Percentiles rank a stretch among this genome's conserved stretches.
Evolutionary conservation across 2,329 filamentous ascomycete species (phyloP).

Genomic region (Colletotrichum shisoi): DNA sequence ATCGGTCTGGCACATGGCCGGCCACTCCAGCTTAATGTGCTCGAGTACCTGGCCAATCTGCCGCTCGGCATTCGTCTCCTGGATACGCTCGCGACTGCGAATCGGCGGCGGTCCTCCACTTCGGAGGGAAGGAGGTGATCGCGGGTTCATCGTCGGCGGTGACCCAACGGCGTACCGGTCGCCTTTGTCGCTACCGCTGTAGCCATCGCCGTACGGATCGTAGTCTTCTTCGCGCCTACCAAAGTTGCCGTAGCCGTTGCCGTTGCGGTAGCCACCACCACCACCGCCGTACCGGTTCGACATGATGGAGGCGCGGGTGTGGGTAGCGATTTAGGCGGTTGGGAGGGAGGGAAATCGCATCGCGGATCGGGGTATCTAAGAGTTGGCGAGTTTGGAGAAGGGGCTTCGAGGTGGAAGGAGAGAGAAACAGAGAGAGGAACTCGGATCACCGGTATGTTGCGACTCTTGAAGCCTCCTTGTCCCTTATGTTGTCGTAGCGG

Average conservation of each 20-base stretch:
- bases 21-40: conserved; percentile 88
- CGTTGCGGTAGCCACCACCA: conserved; percentile 47
- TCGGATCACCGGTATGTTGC: neutral
- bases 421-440: neutral
- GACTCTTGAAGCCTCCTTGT: neutral
- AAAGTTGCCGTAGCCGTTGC: conserved; percentile 50
- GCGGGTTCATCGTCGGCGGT: conserved; percentile 42
- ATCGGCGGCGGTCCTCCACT: conserved; percentile 45
- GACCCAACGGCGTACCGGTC: conserved; percentile 53
- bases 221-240: conserved; percentile 61
- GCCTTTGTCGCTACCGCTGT: conserved; percentile 50
- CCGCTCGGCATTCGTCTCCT: conserved; percentile 60
- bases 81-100: conserved; percentile 45
- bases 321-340: conserved; percentile 31
- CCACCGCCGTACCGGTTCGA: conserved; percentile 43
- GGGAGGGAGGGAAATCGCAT: conserved; percentile 31
- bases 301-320: conserved; percentile 32
- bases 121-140: conserved; percentile 45
- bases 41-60: conserved; percentile 73
- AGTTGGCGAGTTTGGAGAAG: neutral
- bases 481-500: neutral
- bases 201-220: conserved; percentile 57
- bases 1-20: conserved; percentile 85
- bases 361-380: conserved; percentile 12
- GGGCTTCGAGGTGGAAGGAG: too few species aligned